Evolutionary conservation across 441 rosid species (phyloP).

Genomic region (Biscutella laevigata): DNA sequence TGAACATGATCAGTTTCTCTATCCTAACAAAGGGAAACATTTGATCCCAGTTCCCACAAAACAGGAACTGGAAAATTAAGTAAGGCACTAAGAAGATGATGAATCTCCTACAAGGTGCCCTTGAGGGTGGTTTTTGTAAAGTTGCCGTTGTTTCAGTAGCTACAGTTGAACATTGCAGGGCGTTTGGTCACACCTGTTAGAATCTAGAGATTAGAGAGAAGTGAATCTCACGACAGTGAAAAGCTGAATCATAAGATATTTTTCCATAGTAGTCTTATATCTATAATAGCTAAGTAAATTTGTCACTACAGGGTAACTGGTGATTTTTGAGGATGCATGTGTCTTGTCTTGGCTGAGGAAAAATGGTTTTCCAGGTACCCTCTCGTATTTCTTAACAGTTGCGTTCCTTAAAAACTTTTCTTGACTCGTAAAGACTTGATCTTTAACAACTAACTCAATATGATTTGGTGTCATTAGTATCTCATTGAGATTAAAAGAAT

Average conservation of each 20-base stretch:
- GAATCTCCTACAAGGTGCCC: background rate
- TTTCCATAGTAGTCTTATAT: background rate
- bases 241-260: background rate
- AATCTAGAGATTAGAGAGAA: background rate
- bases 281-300: background rate
- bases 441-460: background rate
- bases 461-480: constrained; percentile 3
- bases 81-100: background rate
- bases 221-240: background rate
- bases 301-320: background rate
- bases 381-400: background rate
- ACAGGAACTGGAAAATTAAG: constrained; percentile 1
- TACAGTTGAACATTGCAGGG: background rate
- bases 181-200: constrained; percentile 4
- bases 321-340: background rate
- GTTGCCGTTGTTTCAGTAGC: background rate
- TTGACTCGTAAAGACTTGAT: background rate
- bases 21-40: background rate
- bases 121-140: constrained; percentile 2
- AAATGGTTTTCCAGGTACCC: constrained; percentile 6
- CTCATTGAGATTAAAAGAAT: background rate
- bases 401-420: background rate
- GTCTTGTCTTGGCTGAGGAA: constrained; percentile 1
- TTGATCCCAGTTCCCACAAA: background rate
- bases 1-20: background rate